phyloP scores from a whole-genome alignment of 192 early-diverging fungal genomes.

The Backusella mclennaniae region DNA sequence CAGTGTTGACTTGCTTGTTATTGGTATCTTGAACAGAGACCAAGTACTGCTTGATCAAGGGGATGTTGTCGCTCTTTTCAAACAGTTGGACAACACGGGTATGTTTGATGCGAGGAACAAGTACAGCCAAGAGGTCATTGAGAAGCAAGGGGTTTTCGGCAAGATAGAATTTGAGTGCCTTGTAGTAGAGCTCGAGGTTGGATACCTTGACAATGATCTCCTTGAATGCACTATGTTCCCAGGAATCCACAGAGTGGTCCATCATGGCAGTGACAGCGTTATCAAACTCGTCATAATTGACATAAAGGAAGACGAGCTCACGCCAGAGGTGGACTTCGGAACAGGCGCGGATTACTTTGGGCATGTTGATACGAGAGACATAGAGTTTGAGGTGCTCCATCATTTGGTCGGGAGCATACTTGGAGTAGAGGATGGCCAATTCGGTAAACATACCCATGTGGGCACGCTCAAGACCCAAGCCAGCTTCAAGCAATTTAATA shows the following conservation, averaged over 20 bases:
- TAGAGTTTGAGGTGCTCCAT: constrained; percentile 98
- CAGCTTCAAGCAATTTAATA: constrained; percentile 87
- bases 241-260: constrained; percentile 91
- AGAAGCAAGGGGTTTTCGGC: constrained; percentile 93
- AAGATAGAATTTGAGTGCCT: constrained; percentile 94
- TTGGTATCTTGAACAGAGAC: constrained; percentile 93
- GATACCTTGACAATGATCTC: constrained; percentile 96
- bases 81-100: constrained; percentile 97
- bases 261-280: constrained; percentile 97
- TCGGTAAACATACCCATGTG: constrained; percentile 99
- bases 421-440: constrained; percentile 95
- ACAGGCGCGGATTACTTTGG: constrained; percentile 96
- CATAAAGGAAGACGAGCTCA: constrained; percentile 97
- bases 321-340: constrained; percentile 94
- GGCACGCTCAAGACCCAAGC: constrained; percentile 93
- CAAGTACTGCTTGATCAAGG: constrained; percentile 95
- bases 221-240: constrained; percentile 97
- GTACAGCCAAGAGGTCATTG: constrained; percentile 86
- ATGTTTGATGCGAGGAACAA: constrained; percentile 93
- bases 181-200: constrained; percentile 98
- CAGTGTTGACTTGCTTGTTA: constrained; percentile 93
- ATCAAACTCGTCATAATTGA: constrained; percentile 98
- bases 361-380: constrained; percentile 97
- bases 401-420: constrained; percentile 91
- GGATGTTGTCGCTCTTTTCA: constrained; percentile 97